These are phyloP conservation scores for Pseudogymnoascus sp. DNA, from an alignment of 2,329 filamentous ascomycete genomes.

Conservation along the genomic window DNA sequence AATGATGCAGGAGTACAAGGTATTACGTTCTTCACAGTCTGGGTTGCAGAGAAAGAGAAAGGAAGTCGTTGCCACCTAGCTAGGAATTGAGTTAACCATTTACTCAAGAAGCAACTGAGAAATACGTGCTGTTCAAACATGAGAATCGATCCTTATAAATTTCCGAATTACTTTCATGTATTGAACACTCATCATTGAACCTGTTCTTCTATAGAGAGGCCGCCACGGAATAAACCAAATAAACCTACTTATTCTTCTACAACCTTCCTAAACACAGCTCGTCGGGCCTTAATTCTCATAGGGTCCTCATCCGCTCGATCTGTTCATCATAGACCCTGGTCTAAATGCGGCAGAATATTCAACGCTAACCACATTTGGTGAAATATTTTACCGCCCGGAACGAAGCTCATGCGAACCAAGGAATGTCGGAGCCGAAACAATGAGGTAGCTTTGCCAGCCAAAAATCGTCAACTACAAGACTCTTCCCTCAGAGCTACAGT, in stretches of 20 bases:
- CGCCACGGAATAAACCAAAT: neutral
- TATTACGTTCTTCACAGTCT: neutral
- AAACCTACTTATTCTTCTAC: neutral
- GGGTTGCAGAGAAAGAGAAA: neutral
- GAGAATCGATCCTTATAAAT: neutral
- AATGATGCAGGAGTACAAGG: neutral
- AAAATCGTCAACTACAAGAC: constrained; percentile 4
- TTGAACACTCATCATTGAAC: neutral
- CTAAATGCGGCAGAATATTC: neutral
- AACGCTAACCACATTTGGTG: neutral
- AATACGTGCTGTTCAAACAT: neutral
- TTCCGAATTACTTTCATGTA: neutral
- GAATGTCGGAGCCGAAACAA: constrained; percentile 10
- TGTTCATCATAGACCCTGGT: neutral
- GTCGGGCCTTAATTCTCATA: neutral
- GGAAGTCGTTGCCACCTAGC: neutral
- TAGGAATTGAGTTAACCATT: neutral
- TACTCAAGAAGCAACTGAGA: neutral
- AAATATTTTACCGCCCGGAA: neutral
- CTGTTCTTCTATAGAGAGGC: neutral
- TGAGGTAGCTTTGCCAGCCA: constrained; percentile 8
- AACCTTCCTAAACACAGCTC: neutral
- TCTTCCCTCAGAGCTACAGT: constrained; percentile 3
- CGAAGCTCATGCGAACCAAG: constrained; percentile 2
- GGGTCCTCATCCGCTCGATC: neutral